Conservation (phyloP, 179 eudicot species). For the Silene vulgaris region DNA sequence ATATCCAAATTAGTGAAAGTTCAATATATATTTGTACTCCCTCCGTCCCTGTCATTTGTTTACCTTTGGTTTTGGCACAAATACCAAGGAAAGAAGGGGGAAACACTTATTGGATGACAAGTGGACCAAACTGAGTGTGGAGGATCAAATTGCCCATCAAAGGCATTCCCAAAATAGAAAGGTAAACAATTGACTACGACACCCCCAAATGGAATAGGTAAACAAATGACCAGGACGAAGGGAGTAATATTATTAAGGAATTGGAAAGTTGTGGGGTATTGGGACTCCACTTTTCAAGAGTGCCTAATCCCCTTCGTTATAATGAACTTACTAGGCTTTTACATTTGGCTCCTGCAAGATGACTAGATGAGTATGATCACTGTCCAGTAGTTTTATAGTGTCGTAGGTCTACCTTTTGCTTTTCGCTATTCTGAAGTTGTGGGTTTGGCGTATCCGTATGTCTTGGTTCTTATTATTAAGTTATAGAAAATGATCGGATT, state of each 20-base stretch:
- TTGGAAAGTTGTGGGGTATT: background rate
- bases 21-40: no score
- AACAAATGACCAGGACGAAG: no score
- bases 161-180: no score
- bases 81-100: no score
- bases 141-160: no score
- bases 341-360: background rate
- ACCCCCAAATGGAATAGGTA: no score
- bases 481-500: background rate
- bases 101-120: no score
- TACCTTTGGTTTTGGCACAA: no score
- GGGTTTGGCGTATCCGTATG: background rate
- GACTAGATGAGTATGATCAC: background rate
- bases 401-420: background rate
- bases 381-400: background rate
- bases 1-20: no score
- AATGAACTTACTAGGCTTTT: background rate
- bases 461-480: background rate
- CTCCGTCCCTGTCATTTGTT: no score
- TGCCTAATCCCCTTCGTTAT: background rate
- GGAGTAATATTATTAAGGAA: background rate
- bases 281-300: background rate
- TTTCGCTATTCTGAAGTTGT: background rate
- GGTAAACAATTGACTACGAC: no score
- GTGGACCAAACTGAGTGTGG: no score